Percentiles rank a stretch among this genome's conserved stretches.
These are phyloP conservation scores for Neurospora sp. DNA, from an alignment of 495 filamentous ascomycete species.

Conservation along the genomic window DNA sequence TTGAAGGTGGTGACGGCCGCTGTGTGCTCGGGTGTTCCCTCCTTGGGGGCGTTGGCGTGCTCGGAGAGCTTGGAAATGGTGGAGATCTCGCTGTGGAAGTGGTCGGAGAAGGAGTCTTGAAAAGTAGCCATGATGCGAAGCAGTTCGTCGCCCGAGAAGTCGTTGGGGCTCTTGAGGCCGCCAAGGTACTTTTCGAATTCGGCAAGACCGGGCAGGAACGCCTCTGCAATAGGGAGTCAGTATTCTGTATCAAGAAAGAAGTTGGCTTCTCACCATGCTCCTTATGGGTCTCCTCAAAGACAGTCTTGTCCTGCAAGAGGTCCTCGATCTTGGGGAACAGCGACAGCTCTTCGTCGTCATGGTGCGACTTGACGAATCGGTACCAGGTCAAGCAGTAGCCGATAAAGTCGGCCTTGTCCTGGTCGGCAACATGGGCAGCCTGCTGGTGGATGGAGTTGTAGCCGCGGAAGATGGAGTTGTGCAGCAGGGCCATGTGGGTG, in stretches of 20 bases:
- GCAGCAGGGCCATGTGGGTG: conserved; percentile 49
- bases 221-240: conserved; percentile 21
- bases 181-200: conserved; percentile 39
- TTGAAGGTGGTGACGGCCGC: conserved; percentile 24
- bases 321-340: conserved; percentile 45
- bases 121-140: conserved; percentile 38
- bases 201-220: conserved; percentile 39
- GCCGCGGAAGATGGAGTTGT: conserved; percentile 50
- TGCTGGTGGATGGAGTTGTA: conserved; percentile 51
- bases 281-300: conserved; percentile 37
- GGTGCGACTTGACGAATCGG: conserved; percentile 43
- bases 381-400: conserved; percentile 42
- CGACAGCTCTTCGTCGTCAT: conserved; percentile 42
- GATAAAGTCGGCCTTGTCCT: conserved; percentile 38
- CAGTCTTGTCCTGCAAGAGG: conserved; percentile 31
- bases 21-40: conserved; percentile 22
- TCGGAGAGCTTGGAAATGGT: conserved; percentile 38
- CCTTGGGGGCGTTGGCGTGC: conserved; percentile 37
- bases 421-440: conserved; percentile 29
- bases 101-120: conserved; percentile 35
- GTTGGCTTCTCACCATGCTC: conserved; percentile 34
- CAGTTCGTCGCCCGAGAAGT: conserved; percentile 35
- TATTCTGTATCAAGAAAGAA: not conserved
- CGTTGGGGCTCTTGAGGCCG: conserved; percentile 20
- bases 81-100: conserved; percentile 45